phyloP scores from a whole-genome alignment of 805 yeast genomes.

The Lipomyces sp. region DNA sequence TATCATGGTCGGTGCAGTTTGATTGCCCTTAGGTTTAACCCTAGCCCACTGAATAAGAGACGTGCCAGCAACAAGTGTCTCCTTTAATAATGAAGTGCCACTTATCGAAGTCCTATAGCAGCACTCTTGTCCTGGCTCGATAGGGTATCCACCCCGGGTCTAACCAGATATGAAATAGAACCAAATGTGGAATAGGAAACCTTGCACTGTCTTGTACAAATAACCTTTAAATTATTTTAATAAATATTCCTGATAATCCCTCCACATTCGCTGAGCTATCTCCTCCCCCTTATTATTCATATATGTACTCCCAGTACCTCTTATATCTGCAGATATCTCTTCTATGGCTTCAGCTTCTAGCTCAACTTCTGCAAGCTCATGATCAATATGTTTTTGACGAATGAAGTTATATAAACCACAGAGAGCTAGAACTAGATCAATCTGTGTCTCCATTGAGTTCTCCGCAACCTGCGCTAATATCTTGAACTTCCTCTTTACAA shows the following conservation, averaged over 20 bases:
- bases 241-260: neutral
- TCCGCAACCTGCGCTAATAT: neutral
- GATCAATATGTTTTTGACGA: neutral
- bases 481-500: constrained; percentile 2
- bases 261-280: neutral
- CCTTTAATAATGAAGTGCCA: too few relatives aligned
- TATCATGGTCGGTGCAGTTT: too few relatives aligned
- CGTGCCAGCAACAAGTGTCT: too few relatives aligned
- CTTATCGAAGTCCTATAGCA: too few relatives aligned
- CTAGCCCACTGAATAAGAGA: too few relatives aligned
- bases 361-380: neutral
- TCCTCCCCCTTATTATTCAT: neutral
- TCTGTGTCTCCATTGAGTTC: neutral
- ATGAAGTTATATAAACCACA: neutral
- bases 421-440: neutral
- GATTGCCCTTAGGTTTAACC: too few relatives aligned
- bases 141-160: too few relatives aligned
- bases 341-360: neutral
- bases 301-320: neutral
- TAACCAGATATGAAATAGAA: too few relatives aligned
- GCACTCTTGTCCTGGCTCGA: too few relatives aligned
- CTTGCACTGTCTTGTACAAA: neutral
- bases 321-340: neutral
- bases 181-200: too few relatives aligned
- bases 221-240: neutral